Conservation (phyloP, 495 filamentous ascomycete species). For the Penicillium waksmanii region DNA sequence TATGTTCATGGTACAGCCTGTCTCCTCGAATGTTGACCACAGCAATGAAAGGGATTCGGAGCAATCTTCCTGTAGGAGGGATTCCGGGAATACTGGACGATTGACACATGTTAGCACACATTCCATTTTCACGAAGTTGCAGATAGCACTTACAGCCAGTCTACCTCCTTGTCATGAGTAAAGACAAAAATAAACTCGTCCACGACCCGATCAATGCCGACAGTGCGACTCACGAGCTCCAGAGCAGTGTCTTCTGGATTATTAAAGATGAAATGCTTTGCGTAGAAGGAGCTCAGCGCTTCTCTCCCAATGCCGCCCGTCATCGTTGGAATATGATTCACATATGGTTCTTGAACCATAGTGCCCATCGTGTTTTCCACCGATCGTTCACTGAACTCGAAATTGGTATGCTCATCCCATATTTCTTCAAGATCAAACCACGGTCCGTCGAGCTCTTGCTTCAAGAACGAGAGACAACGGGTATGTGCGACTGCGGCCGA, state of each 20-base stretch:
- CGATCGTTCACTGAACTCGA: slow-evolving; percentile 31
- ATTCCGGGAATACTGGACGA: slow-evolving; percentile 60
- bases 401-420: slow-evolving; percentile 54
- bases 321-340: slow-evolving; percentile 53
- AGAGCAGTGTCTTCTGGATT: slow-evolving; percentile 63
- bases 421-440: slow-evolving; percentile 58
- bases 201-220: slow-evolving; percentile 56
- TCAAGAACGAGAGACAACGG: slow-evolving; percentile 24
- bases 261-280: slow-evolving; percentile 66
- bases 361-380: slow-evolving; percentile 44
- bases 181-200: slow-evolving; percentile 59
- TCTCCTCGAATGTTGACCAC: slow-evolving; percentile 75
- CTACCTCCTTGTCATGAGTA: slow-evolving; percentile 64
- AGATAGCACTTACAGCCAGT: slow-evolving; percentile 59
- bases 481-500: slow-evolving; percentile 20
- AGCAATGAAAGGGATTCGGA: slow-evolving; percentile 67
- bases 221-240: slow-evolving; percentile 68
- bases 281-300: slow-evolving; percentile 64
- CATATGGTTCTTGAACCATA: slow-evolving; percentile 54
- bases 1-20: slow-evolving; percentile 74
- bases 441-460: slow-evolving; percentile 23
- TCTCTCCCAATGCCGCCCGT: slow-evolving; percentile 66
- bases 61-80: slow-evolving; percentile 61
- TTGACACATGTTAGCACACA: background rate
- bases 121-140: background rate